Evolutionary conservation across 2,329 filamentous ascomycete species (phyloP), one percentile per base, ranked within the genome.

Genomic region (Emydomyces testavorans): DNA sequence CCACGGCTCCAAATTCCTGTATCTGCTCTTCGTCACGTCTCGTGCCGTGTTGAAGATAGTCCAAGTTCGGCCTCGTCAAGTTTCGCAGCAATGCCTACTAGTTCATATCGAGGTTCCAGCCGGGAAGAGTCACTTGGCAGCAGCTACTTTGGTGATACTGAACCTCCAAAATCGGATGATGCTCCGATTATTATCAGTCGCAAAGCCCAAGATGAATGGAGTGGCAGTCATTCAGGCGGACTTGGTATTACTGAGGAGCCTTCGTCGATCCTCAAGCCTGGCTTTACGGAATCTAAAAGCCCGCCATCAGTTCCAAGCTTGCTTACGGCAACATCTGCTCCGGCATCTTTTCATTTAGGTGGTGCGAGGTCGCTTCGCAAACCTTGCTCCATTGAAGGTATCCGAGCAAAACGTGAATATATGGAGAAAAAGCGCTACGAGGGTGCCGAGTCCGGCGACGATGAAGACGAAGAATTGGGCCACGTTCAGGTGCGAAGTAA

Each of bases 391-490:
- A 71, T 79, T 1, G 87, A 94, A 58, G 80, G 83, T 54, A 76
- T 88, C 20, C 79, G 78, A 53, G 78, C 79, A 2, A 90, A 85
- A 63, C 79, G 83, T 26, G 83, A 88, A 54, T 80, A 80, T 5
- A 66, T 86, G 28, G 85, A 94, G 58, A 85, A 79, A 57, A 77
- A 80, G 37, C 76, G 78, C 4, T 63, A 79, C 31, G 86, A 94
- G 57, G 81, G 84, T 48, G 80, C 79, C 11, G 90, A 95, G 58
- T 94, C 86, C 24, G 89, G 89, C 3, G 90, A 95, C 58, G 90
- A 95, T 57, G 90, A 95, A 65, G 90, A 95, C 54, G 89, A 95
- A 51, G 90, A 94, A 59, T 74, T 93, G 4, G 88, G 85, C 6
- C 72, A 74, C 56, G 60, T 68, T 13, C 71, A 69, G 57, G 65